Evolutionary conservation across 2,329 filamentous ascomycete species (phyloP), one percentile per base, ranked within the genome.

Genomic region (Pyrenophora tritici-repentis): DNA sequence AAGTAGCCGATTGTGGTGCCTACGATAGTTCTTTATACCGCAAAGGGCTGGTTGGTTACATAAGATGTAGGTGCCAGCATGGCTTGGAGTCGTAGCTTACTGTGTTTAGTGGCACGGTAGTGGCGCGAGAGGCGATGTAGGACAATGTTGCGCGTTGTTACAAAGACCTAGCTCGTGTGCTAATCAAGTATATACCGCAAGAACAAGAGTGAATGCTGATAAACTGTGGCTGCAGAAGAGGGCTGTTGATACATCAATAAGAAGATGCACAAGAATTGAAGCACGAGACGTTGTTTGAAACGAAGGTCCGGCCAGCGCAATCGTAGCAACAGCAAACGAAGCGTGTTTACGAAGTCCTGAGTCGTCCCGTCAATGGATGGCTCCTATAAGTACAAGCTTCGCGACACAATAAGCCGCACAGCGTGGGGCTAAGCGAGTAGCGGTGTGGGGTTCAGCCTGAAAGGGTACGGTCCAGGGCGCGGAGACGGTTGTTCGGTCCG

Each of bases 401-500:
- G 47, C 53, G 20, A 47, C 47, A 50, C 57, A 60, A 59, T 59
- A 60, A 65, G 56, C 59, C 66, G 58, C 60, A 56, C 35, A 44
- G 59, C 62, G 67, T 67, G 66, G 66, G 66, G 61, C 65, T 67
- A 65, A 67, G 61, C 63, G 64, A 68, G 54, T 50, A 40, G 53
- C 58, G 58, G 50, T 59, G 70, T 69, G 67, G 67, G 66, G 67
- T 67, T 56, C 50, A 56, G 50, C 58, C 59, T 56, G 53, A 63
- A 62, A 49, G 50, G 60, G 62, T 20, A 63, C 58, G 39, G 42
- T 47, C 53, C 51, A 62, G 59, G 26, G 62, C 63, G 58, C 62
- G 62, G 59, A 59, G 50, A 46, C 68, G 68, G 68, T 53, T 64
- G 50, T 56, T 60, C 67, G 70, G 67, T 59, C 70, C 70, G 70